Percentiles rank a stretch among this genome's conserved stretches.
Evolutionary conservation across 2,329 filamentous ascomycete genomes (phyloP).

Genomic region (Biscogniauxia sp.): DNA sequence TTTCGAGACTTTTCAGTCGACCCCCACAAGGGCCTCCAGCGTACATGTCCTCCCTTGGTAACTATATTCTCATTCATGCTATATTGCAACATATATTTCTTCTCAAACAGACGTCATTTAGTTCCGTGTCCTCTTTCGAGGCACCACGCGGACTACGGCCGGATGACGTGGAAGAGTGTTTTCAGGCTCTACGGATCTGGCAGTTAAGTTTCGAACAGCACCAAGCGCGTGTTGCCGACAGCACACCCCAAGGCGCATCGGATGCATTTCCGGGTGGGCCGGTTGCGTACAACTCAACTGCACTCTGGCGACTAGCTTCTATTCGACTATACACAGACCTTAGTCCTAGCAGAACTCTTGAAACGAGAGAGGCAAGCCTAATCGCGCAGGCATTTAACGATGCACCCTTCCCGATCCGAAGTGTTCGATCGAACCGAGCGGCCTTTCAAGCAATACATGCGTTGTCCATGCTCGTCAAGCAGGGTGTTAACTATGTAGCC

Average conservation of each 20-base stretch:
- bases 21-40: conserved; percentile 46
- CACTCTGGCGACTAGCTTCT: conserved; percentile 58
- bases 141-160: conserved; percentile 49
- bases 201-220: conserved; percentile 58
- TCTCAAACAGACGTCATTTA: conserved; percentile 60
- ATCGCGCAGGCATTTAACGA: conserved; percentile 61
- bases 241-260: conserved; percentile 43
- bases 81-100: conserved; percentile 71
- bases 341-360: conserved; percentile 59
- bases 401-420: conserved; percentile 57
- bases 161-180: conserved; percentile 56
- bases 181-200: conserved; percentile 56
- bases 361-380: conserved; percentile 60
- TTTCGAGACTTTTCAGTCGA: conserved; percentile 54
- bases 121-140: conserved; percentile 47
- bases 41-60: conserved; percentile 59
- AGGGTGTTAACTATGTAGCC: conserved; percentile 61
- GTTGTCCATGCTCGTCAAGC: conserved; percentile 64
- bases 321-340: conserved; percentile 67
- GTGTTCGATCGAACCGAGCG: conserved; percentile 58
- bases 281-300: conserved; percentile 65
- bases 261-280: conserved; percentile 57
- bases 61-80: conserved; percentile 70
- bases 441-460: conserved; percentile 68
- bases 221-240: conserved; percentile 49